These are phyloP conservation scores for Collybia sp. DNA, from an alignment of 768 basidiomycete genomes.

Conservation along the genomic window DNA sequence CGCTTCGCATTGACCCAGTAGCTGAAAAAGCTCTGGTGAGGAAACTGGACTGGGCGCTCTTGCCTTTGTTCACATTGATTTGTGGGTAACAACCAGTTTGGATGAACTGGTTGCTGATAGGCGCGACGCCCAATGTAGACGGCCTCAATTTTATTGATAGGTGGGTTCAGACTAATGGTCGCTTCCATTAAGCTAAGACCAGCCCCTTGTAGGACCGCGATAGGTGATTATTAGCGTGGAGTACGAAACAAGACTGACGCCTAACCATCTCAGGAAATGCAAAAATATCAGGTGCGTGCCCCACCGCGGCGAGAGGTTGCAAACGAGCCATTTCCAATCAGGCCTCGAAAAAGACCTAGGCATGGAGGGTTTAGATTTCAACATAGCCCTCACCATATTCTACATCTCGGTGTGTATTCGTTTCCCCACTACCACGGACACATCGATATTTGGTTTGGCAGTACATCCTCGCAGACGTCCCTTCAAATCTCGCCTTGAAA, in stretches of 20 bases:
- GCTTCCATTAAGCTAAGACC: background rate
- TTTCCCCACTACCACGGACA: background rate
- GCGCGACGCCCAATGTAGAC: conserved; percentile 4
- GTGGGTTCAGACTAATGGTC: background rate
- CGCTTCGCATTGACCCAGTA: conserved; percentile 10
- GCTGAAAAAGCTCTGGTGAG: conserved; percentile 30
- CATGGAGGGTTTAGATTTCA: conserved; percentile 30
- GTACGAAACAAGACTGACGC: background rate
- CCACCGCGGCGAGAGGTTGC: too few relatives aligned
- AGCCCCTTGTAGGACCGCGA: conserved; percentile 10
- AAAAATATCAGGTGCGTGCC: conserved; percentile 13
- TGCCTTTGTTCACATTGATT: conserved; percentile 23
- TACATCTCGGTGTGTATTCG: conserved; percentile 17
- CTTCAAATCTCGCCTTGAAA: conserved; percentile 17
- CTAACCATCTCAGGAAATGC: conserved; percentile 12
- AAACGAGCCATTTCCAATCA: background rate
- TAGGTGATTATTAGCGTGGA: conserved; percentile 7
- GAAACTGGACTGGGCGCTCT: conserved; percentile 28
- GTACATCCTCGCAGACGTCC: conserved; percentile 17
- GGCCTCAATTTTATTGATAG: conserved; percentile 18
- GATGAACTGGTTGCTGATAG: background rate
- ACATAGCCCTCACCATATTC: conserved; percentile 29
- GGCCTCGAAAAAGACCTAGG: conserved; percentile 28
- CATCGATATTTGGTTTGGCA: background rate
- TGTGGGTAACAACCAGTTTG: conserved; percentile 9